Conservation (phyloP, 1,139 yeast genomes). For the Arxiozyma bovina region DNA sequence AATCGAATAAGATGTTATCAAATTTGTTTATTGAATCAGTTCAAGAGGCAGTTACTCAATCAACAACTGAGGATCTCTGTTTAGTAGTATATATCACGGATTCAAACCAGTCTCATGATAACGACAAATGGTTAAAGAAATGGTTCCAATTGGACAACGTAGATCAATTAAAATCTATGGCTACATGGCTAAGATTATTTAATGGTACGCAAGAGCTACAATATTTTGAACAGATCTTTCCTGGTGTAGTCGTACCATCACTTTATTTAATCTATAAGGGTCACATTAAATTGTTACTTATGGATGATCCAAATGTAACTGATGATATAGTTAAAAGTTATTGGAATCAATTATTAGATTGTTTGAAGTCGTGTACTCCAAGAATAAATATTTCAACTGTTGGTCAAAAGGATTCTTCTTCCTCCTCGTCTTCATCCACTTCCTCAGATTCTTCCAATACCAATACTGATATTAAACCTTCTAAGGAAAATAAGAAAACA, state of each 20-base stretch:
- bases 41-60: slow-evolving; percentile 19
- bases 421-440: not conserved
- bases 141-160: slow-evolving; percentile 22
- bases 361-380: slow-evolving; percentile 1
- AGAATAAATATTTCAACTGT: not conserved
- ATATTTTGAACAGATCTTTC: slow-evolving; percentile 45
- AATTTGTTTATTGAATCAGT: slow-evolving; percentile 17
- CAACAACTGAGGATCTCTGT: slow-evolving; percentile 15
- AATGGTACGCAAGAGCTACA: slow-evolving; percentile 41
- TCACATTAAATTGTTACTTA: slow-evolving; percentile 38
- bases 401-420: not conserved
- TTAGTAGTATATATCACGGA: slow-evolving; percentile 20
- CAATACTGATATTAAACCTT: not conserved
- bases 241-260: slow-evolving; percentile 40
- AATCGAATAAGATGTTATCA: not conserved
- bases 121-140: slow-evolving; percentile 17
- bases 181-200: slow-evolving; percentile 39
- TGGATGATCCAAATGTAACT: slow-evolving; percentile 22
- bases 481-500: slow-evolving; percentile 10
- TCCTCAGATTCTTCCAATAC: not conserved
- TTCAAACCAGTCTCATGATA: slow-evolving; percentile 5
- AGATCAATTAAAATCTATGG: slow-evolving; percentile 9
- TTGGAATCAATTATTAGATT: slow-evolving; percentile 8
- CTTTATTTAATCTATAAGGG: slow-evolving; percentile 43
- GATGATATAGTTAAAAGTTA: not conserved